Conservation (phyloP, 768 basidiomycete genomes). For the Lactifluus subvellereus region DNA sequence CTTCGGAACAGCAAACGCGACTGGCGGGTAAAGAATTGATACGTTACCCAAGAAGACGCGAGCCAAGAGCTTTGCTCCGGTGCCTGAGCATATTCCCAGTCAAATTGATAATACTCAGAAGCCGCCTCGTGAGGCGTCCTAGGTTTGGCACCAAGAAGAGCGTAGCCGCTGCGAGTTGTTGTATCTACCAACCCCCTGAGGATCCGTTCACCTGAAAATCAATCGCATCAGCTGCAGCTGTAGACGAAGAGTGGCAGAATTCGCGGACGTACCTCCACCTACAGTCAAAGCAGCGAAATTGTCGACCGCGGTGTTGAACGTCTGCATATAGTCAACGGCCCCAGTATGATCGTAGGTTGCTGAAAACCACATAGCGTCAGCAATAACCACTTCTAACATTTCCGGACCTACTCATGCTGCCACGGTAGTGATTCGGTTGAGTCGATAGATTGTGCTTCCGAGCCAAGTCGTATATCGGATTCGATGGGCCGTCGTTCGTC, state of each 20-base stretch:
- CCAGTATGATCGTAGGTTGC: constrained; percentile 54
- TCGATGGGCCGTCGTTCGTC: constrained; percentile 42
- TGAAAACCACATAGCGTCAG: constrained; percentile 23
- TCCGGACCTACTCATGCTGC: constrained; percentile 36
- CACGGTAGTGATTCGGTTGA: constrained; percentile 40
- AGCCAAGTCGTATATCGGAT: constrained; percentile 56
- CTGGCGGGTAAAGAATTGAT: constrained; percentile 23
- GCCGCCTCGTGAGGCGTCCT: constrained; percentile 42
- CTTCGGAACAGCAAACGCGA: constrained; percentile 27
- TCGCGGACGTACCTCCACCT: constrained; percentile 38
- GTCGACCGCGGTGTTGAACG: constrained; percentile 38
- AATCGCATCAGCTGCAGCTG: background rate
- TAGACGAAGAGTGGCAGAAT: background rate
- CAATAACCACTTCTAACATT: background rate
- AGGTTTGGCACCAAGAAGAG: constrained; percentile 43
- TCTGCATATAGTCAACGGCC: constrained; percentile 40
- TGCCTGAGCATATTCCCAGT: constrained; percentile 50
- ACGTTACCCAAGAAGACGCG: constrained; percentile 55
- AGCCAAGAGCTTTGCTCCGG: constrained; percentile 61
- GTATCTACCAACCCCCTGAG: constrained; percentile 46
- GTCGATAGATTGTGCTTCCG: constrained; percentile 49
- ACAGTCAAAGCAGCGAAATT: constrained; percentile 39
- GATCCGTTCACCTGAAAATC: constrained; percentile 39
- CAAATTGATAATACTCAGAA: constrained; percentile 48
- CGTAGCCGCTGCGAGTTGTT: constrained; percentile 49